phyloP scores from a whole-genome alignment of 2,329 filamentous ascomycete genomes.

The Alternaria gaisen region DNA sequence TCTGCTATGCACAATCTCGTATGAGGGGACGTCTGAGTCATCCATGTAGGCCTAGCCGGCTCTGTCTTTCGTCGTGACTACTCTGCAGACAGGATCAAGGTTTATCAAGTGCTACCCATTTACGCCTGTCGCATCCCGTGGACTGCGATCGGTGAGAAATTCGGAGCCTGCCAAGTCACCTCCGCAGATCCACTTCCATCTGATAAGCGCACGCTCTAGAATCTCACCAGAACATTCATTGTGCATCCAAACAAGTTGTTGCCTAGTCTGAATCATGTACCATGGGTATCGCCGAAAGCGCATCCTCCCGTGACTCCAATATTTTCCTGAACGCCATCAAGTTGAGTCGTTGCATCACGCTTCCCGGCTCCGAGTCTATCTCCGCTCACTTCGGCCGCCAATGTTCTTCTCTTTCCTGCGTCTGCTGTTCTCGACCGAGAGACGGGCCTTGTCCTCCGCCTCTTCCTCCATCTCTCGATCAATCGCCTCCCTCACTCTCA shows the following conservation, averaged over 20 bases:
- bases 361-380: conserved; percentile 17
- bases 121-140: neutral
- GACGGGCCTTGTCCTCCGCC: conserved; percentile 66
- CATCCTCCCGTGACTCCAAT: neutral
- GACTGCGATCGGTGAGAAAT: neutral
- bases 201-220: neutral
- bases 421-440: conserved; percentile 61
- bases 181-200: neutral
- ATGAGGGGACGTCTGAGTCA: neutral
- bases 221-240: neutral
- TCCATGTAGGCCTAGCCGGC: neutral
- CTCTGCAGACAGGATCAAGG: neutral
- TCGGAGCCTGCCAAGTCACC: neutral
- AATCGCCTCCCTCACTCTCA: conserved; percentile 70
- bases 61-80: neutral
- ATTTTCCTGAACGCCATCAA: conserved; percentile 1
- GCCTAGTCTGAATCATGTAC: neutral
- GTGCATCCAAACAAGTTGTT: neutral
- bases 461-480: conserved; percentile 74
- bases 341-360: neutral
- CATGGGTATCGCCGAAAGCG: conserved; percentile 3
- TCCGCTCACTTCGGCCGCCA: conserved; percentile 55
- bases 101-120: neutral
- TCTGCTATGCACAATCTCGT: neutral
- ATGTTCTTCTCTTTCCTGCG: conserved; percentile 56